Conservation (phyloP, 169 alveolate genomes). For the Theileria sp. region DNA sequence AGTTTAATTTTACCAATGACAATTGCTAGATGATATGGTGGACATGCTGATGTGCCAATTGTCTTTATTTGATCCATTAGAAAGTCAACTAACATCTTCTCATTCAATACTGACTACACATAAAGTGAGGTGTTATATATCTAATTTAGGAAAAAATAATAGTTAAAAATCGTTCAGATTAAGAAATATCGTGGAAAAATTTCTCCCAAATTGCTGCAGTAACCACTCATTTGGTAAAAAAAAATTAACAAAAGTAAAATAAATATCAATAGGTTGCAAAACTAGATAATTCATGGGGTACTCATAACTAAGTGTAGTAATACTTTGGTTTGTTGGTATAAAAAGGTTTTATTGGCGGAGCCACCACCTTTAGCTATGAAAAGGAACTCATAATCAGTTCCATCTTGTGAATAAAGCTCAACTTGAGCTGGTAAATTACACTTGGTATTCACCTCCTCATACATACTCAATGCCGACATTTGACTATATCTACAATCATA, state of each 20-base stretch:
- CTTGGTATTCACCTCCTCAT: slow-evolving; percentile 83
- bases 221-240: neutral
- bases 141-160: neutral
- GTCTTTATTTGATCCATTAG: slow-evolving; percentile 74
- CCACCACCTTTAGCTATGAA: slow-evolving; percentile 89
- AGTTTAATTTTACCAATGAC: slow-evolving; percentile 66
- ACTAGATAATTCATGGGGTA: too few species aligned
- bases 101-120: slow-evolving; percentile 75
- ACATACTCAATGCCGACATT: slow-evolving; percentile 84
- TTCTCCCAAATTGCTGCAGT: neutral
- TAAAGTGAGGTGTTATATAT: too few species aligned
- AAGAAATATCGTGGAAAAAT: neutral
- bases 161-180: neutral
- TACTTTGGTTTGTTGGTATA: slow-evolving; percentile 83
- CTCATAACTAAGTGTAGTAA: slow-evolving; percentile 29
- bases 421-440: slow-evolving; percentile 86
- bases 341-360: slow-evolving; percentile 84
- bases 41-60: slow-evolving; percentile 89
- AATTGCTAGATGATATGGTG: slow-evolving; percentile 87
- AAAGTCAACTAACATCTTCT: slow-evolving; percentile 67
- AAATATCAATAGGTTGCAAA: too few species aligned
- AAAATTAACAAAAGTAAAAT: neutral
- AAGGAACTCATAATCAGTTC: slow-evolving; percentile 74
- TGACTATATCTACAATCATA: slow-evolving; percentile 69
- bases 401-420: slow-evolving; percentile 66